These are phyloP conservation scores for Phytophthora macrochlamydospora DNA, from an alignment of 352 stramenopile genomes.

Conservation along the genomic window DNA sequence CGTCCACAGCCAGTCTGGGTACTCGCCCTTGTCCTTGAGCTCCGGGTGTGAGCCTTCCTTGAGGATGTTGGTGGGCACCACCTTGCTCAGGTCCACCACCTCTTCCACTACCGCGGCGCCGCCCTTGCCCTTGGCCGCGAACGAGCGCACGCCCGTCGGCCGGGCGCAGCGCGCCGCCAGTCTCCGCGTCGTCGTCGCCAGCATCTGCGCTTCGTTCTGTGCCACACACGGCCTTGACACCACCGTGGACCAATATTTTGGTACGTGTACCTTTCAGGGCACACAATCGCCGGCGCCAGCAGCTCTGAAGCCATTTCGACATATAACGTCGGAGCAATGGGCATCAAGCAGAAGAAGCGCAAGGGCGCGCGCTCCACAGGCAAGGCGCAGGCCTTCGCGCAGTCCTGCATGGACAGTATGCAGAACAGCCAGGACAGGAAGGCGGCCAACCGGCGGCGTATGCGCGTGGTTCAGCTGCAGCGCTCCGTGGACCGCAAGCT, in stretches of 20 bases:
- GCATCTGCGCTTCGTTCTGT: constrained; percentile 18
- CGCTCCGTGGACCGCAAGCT: constrained; percentile 74
- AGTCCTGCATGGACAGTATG: constrained; percentile 62
- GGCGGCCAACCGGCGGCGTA: constrained; percentile 62
- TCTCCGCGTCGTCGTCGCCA: constrained; percentile 51
- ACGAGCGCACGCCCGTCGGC: constrained; percentile 48
- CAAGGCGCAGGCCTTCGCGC: constrained; percentile 68
- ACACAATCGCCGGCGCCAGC: constrained; percentile 1
- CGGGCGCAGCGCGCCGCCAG: constrained; percentile 30
- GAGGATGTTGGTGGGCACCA: constrained; percentile 86
- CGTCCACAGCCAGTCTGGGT: constrained; percentile 85
- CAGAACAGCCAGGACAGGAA: constrained; percentile 71
- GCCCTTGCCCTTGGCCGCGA: constrained; percentile 71
- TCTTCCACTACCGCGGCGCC: constrained; percentile 62
- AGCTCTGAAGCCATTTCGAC: not conserved
- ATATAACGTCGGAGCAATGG: constrained; percentile 34
- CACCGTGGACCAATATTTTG: not conserved
- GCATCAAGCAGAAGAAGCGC: constrained; percentile 60
- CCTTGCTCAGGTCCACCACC: constrained; percentile 73
- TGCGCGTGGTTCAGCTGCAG: constrained; percentile 86
- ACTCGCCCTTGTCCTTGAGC: constrained; percentile 81
- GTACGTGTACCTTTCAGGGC: not conserved
- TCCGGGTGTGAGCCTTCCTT: constrained; percentile 85
- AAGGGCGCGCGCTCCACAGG: constrained; percentile 59
- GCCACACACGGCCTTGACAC: constrained; percentile 8